Conservation (phyloP, 2,329 filamentous ascomycete genomes). For the Neocucurbitaria cava region DNA sequence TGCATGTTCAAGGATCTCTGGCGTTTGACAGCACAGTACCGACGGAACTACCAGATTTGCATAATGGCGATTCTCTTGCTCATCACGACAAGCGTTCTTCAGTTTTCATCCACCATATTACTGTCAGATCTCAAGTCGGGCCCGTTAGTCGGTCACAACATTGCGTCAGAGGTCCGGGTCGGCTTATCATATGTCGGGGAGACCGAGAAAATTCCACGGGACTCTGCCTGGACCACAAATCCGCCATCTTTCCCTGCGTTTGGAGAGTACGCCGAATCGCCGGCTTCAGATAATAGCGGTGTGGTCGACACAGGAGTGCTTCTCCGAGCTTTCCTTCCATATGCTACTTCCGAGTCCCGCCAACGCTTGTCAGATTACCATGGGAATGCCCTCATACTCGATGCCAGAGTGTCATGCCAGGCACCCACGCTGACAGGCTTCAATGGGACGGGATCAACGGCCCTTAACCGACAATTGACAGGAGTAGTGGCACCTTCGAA, state of each 20-base stretch:
- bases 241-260: constrained; percentile 10
- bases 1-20: constrained; percentile 1
- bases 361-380: constrained; percentile 5
- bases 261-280: constrained; percentile 6
- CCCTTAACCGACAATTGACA: background rate
- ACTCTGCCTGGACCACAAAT: constrained; percentile 12
- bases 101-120: constrained; percentile 12
- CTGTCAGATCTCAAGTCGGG: constrained; percentile 11
- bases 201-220: constrained; percentile 3
- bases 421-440: background rate
- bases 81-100: constrained; percentile 10
- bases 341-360: constrained; percentile 3
- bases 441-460: background rate
- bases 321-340: constrained; percentile 13
- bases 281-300: background rate
- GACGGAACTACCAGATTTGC: background rate
- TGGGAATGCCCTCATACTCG: constrained; percentile 10
- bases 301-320: constrained; percentile 10
- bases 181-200: constrained; percentile 3
- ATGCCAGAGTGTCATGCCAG: constrained; percentile 15
- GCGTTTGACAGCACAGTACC: constrained; percentile 1
- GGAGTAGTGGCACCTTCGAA: background rate
- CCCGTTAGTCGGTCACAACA: constrained; percentile 1
- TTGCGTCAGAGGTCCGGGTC: background rate
- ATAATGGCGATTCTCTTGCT: constrained; percentile 1